Percentiles rank a stretch among this genome's conserved stretches.
Evolutionary conservation across 2,329 filamentous ascomycete species (phyloP).

Genomic region (Claviceps africana): DNA sequence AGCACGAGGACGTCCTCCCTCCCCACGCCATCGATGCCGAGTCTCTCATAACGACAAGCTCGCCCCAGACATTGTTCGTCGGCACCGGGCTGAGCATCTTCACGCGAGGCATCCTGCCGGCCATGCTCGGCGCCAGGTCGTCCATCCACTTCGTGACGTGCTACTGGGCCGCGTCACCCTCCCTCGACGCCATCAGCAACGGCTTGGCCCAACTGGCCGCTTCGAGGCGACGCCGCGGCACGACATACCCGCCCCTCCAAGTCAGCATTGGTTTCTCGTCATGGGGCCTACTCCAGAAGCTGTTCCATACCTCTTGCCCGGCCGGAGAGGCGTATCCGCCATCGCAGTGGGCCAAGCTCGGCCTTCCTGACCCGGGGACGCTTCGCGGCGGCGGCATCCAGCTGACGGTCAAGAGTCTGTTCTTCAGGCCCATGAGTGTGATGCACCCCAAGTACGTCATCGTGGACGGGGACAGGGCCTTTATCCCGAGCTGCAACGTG

Average conservation of each 20-base stretch:
- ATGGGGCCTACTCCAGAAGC: constrained; percentile 55
- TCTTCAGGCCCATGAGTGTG: constrained; percentile 69
- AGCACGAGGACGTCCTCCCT: constrained; percentile 31
- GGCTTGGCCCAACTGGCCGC: constrained; percentile 46
- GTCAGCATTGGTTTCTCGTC: constrained; percentile 69
- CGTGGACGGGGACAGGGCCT: constrained; percentile 51
- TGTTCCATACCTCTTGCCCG: constrained; percentile 53
- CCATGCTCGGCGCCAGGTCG: constrained; percentile 42
- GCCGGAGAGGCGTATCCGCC: constrained; percentile 48
- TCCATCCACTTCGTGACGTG: constrained; percentile 69
- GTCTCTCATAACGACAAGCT: constrained; percentile 34
- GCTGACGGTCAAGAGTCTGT: constrained; percentile 60
- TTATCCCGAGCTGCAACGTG: constrained; percentile 69
- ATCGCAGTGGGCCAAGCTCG: constrained; percentile 47
- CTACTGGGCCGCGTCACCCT: constrained; percentile 61
- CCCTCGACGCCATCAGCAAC: constrained; percentile 40
- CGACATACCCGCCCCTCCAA: constrained; percentile 27
- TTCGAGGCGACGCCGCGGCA: constrained; percentile 15
- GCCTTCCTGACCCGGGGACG: constrained; percentile 41
- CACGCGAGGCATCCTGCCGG: constrained; percentile 41
- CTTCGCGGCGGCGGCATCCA: constrained; percentile 47
- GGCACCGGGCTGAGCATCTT: constrained; percentile 47
- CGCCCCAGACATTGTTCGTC: constrained; percentile 33
- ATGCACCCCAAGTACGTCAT: constrained; percentile 79
- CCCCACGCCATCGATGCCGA: constrained; percentile 30